Conservation (phyloP, 1,139 yeast species). For the Arxiozyma heterogenica region DNA sequence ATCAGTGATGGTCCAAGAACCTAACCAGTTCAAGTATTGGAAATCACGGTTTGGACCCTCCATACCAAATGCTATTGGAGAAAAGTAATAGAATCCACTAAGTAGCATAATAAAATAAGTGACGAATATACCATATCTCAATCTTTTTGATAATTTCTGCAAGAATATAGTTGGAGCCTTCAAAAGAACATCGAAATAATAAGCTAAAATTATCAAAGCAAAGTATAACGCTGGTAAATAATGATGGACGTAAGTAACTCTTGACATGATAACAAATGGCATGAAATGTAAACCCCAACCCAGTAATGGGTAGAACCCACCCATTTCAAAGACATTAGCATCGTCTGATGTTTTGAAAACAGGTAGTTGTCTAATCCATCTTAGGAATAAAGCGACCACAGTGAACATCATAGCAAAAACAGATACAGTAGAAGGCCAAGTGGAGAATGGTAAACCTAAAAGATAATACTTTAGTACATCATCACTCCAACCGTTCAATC, state of each 20-base stretch:
- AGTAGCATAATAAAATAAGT: constrained; percentile 48
- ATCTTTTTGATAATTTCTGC: constrained; percentile 27
- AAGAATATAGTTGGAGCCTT: constrained; percentile 35
- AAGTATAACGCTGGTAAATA: constrained; percentile 94
- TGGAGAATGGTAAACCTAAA: constrained; percentile 88
- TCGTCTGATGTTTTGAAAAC: constrained; percentile 45
- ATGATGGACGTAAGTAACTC: constrained; percentile 97
- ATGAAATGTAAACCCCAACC: constrained; percentile 93
- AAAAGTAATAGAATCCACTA: constrained; percentile 63
- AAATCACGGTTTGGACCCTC: constrained; percentile 65
- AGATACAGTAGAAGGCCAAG: constrained; percentile 80
- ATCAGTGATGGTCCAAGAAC: constrained; percentile 55
- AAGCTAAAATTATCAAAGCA: constrained; percentile 77
- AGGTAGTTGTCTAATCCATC: constrained; percentile 88
- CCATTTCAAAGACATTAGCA: constrained; percentile 49
- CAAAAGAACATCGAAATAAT: constrained; percentile 52
- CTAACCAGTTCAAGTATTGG: constrained; percentile 65
- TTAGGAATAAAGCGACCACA: constrained; percentile 51
- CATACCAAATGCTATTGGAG: constrained; percentile 85
- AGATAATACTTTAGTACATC: constrained; percentile 74
- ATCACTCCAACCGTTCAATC: constrained; percentile 92
- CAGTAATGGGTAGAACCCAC: constrained; percentile 81
- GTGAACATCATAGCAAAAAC: constrained; percentile 53
- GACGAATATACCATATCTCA: constrained; percentile 32
- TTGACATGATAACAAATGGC: constrained; percentile 92